Conservation (phyloP, 1,139 yeast genomes). For the Pichia sp. region DNA sequence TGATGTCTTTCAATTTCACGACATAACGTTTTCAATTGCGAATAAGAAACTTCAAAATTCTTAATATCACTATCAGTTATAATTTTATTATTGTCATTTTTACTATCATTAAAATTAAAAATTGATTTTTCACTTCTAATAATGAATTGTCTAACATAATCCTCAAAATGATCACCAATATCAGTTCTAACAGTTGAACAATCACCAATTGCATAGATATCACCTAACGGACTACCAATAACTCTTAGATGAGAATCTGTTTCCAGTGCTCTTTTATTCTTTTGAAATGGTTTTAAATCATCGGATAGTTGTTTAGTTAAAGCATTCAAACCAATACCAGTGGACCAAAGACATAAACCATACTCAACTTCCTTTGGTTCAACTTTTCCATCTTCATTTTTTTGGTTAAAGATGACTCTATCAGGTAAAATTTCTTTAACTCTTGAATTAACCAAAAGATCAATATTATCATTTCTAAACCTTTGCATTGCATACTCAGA, state of each 20-base stretch:
- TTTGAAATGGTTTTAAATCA: conserved; percentile 39
- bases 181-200: conserved; percentile 58
- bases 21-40: conserved; percentile 43
- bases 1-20: conserved; percentile 41
- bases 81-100: conserved; percentile 24
- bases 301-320: conserved; percentile 45
- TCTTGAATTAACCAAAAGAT: conserved; percentile 53
- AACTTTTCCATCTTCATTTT: conserved; percentile 28
- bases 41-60: conserved; percentile 38
- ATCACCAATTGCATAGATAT: conserved; percentile 64
- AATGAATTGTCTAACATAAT: conserved; percentile 38
- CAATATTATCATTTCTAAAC: conserved; percentile 52
- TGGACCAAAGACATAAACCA: conserved; percentile 63
- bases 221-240: conserved; percentile 54
- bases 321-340: conserved; percentile 59
- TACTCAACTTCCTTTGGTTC: conserved; percentile 46
- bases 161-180: conserved; percentile 47
- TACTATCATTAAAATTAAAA: conserved; percentile 12
- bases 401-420: conserved; percentile 47
- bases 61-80: conserved; percentile 39
- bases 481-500: conserved; percentile 56
- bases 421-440: conserved; percentile 50
- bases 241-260: conserved; percentile 62
- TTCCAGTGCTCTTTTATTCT: conserved; percentile 55
- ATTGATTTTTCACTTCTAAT: conserved; percentile 30